Evolutionary conservation across 2,329 filamentous ascomycete species (phyloP).

Genomic region (Apiospora koreana): DNA sequence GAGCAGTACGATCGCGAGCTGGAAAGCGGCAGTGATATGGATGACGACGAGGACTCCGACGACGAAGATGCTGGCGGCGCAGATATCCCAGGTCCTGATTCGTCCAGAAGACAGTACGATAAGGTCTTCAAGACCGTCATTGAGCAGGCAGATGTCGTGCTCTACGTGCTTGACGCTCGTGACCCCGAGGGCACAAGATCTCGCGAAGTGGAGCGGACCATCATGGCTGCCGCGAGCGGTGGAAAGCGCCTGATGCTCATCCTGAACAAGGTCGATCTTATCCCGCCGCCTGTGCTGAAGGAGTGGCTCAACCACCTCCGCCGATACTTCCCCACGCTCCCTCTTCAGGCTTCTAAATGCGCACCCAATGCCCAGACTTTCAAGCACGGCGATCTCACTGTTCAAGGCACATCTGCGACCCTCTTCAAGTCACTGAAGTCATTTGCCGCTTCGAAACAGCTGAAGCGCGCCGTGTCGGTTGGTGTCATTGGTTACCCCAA

Average conservation of each 20-base stretch:
- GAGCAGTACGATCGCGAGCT: slow-evolving; percentile 70
- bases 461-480: slow-evolving; percentile 88
- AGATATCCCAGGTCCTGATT: slow-evolving; percentile 53
- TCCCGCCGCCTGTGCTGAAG: slow-evolving; percentile 79
- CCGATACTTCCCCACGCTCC: slow-evolving; percentile 87
- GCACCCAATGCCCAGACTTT: slow-evolving; percentile 87
- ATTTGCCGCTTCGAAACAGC: slow-evolving; percentile 77
- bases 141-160: slow-evolving; percentile 83
- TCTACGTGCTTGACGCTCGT: slow-evolving; percentile 91
- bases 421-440: slow-evolving; percentile 90
- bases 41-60: slow-evolving; percentile 50
- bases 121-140: slow-evolving; percentile 95
- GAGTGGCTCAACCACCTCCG: slow-evolving; percentile 83
- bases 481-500: slow-evolving; percentile 96
- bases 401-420: slow-evolving; percentile 80
- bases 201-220: slow-evolving; percentile 83
- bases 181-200: slow-evolving; percentile 91
- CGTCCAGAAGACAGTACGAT: slow-evolving; percentile 85
- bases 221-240: slow-evolving; percentile 83
- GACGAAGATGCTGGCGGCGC: slow-evolving; percentile 46
- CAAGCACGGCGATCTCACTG: slow-evolving; percentile 86
- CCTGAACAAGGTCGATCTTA: slow-evolving; percentile 93
- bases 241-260: slow-evolving; percentile 88
- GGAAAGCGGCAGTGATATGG: slow-evolving; percentile 61
- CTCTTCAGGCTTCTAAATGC: slow-evolving; percentile 79